Percentiles rank a stretch among this genome's conserved stretches.
These are phyloP conservation scores for Hordeum marinum DNA, from an alignment of 176 grass and related monocot genomes.

Conservation along the genomic window DNA sequence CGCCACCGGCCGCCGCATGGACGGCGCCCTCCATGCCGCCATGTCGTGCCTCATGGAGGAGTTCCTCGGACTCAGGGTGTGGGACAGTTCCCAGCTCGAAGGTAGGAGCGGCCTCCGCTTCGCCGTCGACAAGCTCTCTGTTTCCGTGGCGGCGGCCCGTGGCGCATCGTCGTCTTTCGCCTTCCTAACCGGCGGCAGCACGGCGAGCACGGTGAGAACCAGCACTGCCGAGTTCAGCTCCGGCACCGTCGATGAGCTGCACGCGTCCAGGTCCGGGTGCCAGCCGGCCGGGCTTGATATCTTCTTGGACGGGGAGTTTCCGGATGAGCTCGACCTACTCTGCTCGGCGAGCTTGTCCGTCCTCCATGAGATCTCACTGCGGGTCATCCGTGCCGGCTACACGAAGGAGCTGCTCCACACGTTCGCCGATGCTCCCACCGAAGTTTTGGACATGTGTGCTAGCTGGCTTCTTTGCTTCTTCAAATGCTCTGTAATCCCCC, in stretches of 20 bases:
- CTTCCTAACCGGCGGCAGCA: not conserved
- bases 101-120: not conserved
- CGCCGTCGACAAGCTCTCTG: not conserved
- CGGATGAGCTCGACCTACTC: conserved; percentile 3
- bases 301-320: not conserved
- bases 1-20: not conserved
- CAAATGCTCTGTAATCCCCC: not conserved
- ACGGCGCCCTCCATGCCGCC: not conserved
- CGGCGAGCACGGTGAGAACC: not conserved
- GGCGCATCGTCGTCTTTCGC: not conserved
- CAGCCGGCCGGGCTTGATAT: not conserved
- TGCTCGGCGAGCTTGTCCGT: conserved; percentile 9
- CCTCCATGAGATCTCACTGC: conserved; percentile 27
- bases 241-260: not conserved
- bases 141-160: not conserved
- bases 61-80: conserved; percentile 25
- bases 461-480: too few relatives aligned
- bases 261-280: not conserved
- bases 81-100: conserved; percentile 13
- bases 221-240: not conserved
- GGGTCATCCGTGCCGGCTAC: conserved; percentile 19
- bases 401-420: not conserved
- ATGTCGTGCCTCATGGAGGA: conserved; percentile 18
- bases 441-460: conserved; percentile 30
- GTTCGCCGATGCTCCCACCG: conserved; percentile 12